phyloP scores from a whole-genome alignment of 2,329 filamentous ascomycete species.

The Colletotrichum limetticola region DNA sequence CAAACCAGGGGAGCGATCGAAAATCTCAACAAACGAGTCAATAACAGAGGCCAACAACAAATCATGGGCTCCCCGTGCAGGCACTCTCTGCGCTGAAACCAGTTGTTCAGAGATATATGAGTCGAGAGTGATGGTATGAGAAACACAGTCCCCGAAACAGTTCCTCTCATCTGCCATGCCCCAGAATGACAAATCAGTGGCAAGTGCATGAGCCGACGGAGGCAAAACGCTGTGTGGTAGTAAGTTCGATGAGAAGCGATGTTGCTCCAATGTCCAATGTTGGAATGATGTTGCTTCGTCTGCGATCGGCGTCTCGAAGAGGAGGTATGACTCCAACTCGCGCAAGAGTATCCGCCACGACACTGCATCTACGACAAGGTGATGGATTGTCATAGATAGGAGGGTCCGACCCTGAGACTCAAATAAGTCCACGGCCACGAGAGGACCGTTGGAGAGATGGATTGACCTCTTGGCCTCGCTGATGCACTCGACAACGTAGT shows the following conservation, averaged over 20 bases:
- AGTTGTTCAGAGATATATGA: constrained; percentile 42
- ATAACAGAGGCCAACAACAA: constrained; percentile 48
- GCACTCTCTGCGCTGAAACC: constrained; percentile 40
- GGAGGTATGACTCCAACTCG: constrained; percentile 53
- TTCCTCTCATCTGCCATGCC: constrained; percentile 37
- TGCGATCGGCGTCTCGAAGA: background rate
- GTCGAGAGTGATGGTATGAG: constrained; percentile 38
- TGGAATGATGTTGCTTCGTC: background rate
- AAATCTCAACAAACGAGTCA: constrained; percentile 47
- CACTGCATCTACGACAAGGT: constrained; percentile 55
- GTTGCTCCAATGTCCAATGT: constrained; percentile 3
- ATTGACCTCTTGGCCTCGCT: constrained; percentile 18
- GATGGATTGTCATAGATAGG: constrained; percentile 47
- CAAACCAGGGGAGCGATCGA: constrained; percentile 47
- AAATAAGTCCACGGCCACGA: constrained; percentile 5
- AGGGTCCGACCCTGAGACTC: constrained; percentile 33
- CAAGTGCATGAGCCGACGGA: background rate
- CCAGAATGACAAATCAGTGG: constrained; percentile 41
- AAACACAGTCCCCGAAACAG: constrained; percentile 39
- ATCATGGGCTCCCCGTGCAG: constrained; percentile 48
- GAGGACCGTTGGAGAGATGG: background rate
- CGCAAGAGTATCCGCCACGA: constrained; percentile 57
- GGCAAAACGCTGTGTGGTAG: background rate
- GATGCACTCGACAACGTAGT: constrained; percentile 13
- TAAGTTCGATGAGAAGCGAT: background rate